phyloP scores from a whole-genome alignment of 257 asterid species.

The Fraxinus americana region DNA sequence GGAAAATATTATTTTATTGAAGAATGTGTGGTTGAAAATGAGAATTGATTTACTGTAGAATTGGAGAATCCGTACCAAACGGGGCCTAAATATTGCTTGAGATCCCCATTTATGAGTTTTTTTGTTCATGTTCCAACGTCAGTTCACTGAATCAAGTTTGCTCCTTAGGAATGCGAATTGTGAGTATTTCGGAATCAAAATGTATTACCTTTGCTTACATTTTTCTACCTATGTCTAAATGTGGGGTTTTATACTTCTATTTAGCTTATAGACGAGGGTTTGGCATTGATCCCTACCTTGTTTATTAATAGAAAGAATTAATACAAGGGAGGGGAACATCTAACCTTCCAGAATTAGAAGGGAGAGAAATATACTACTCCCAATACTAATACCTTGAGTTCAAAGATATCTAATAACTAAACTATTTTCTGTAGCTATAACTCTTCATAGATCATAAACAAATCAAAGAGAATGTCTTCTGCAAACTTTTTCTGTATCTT shows the following conservation, averaged over 20 bases:
- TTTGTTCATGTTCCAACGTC: neutral
- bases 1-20: too few relatives aligned
- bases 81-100: too few relatives aligned
- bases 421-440: neutral
- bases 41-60: too few relatives aligned
- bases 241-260: neutral
- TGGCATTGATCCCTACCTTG: neutral
- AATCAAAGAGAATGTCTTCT: neutral
- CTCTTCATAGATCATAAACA: neutral
- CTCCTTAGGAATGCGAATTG: neutral
- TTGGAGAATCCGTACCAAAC: too few relatives aligned
- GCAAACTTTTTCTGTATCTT: neutral
- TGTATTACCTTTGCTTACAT: neutral
- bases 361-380: neutral
- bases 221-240: neutral
- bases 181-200: neutral
- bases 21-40: too few relatives aligned
- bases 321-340: neutral
- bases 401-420: neutral
- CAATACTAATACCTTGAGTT: neutral
- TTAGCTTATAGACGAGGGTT: neutral
- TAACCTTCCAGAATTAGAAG: too few relatives aligned
- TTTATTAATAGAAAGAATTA: neutral
- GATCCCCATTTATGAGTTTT: neutral
- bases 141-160: neutral